Evolutionary conservation across 2,329 filamentous ascomycete genomes (phyloP).

Genomic region (Colletotrichum godetiae): DNA sequence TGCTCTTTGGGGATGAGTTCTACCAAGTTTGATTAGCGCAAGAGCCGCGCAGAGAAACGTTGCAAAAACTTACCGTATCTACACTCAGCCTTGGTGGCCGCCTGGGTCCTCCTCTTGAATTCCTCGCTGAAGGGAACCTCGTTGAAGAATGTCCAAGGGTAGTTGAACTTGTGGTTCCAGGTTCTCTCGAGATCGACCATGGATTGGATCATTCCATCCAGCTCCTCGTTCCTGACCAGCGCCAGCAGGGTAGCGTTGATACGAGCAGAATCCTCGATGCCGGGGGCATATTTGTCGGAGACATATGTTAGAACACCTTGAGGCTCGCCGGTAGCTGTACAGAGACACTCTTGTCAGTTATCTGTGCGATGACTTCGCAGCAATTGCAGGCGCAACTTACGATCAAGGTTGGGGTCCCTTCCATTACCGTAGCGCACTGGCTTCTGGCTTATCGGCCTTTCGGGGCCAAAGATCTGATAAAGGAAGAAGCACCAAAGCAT

Average conservation of each 20-base stretch:
- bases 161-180: conserved; percentile 99
- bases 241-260: conserved; percentile 94
- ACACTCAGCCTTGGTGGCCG: conserved; percentile 88
- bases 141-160: conserved; percentile 99
- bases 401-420: conserved; percentile 86
- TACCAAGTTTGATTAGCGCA: conserved; percentile 47
- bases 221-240: conserved; percentile 91
- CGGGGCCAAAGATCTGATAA: conserved; percentile 76
- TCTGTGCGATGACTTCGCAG: not conserved
- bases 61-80: conserved; percentile 74
- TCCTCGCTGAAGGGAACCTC: conserved; percentile 93
- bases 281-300: conserved; percentile 80
- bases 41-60: not conserved
- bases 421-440: conserved; percentile 42
- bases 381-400: conserved; percentile 62
- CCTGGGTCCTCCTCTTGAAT: conserved; percentile 86
- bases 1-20: conserved; percentile 94
- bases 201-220: conserved; percentile 83
- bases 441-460: conserved; percentile 51
- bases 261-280: conserved; percentile 80
- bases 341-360: conserved; percentile 23
- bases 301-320: conserved; percentile 79
- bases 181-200: conserved; percentile 94
- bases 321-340: conserved; percentile 83
- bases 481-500: conserved; percentile 83